A percentile compares a stretch with the other conserved stretches of the same genome.
phyloP scores from a whole-genome alignment of 441 rosid species.

The Corymbia citriodora region DNA sequence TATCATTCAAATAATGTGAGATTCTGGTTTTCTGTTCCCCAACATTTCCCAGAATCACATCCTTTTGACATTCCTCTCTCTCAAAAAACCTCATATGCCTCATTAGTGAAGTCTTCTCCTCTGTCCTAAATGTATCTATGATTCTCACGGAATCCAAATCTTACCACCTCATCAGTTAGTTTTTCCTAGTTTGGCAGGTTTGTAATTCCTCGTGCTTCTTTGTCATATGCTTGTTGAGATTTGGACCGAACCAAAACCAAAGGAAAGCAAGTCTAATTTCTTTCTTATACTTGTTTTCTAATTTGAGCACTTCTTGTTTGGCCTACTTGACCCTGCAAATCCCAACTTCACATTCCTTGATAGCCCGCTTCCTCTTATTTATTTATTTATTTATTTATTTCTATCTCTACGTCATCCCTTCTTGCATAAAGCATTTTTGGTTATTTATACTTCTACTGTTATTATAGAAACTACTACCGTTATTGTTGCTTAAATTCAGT shows the following conservation, averaged over 20 bases:
- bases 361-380: background rate
- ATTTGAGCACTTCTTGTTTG: background rate
- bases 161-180: too few species aligned
- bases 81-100: background rate
- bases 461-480: background rate
- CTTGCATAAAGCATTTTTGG: background rate
- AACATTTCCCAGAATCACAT: slow-evolving; percentile 24
- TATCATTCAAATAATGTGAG: slow-evolving; percentile 16
- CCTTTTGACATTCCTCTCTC: background rate
- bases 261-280: too few species aligned
- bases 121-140: background rate
- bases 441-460: background rate
- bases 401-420: background rate
- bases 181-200: too few species aligned
- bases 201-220: too few species aligned
- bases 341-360: background rate
- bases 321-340: background rate
- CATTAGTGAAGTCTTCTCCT: background rate
- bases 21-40: slow-evolving; percentile 27
- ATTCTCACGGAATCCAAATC: too few species aligned
- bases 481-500: background rate
- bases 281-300: background rate
- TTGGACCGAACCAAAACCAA: too few species aligned
- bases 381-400: background rate
- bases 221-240: too few species aligned